Conservation (phyloP, 208 protist genomes). For the Leishmania turanica region DNA sequence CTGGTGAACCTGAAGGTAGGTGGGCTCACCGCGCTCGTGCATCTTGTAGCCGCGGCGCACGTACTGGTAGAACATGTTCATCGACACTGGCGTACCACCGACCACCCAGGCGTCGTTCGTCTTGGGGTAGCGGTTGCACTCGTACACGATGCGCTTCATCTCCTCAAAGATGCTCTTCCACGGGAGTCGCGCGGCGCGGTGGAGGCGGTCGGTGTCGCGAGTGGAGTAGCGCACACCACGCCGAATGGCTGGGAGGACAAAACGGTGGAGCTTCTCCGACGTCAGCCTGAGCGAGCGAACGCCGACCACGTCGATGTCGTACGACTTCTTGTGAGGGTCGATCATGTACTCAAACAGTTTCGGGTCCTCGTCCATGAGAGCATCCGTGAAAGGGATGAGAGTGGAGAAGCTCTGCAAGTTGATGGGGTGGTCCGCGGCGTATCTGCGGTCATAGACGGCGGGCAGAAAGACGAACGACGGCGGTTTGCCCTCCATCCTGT, state of each 20-base stretch:
- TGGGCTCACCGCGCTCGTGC: slow-evolving; percentile 42
- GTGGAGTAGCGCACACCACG: slow-evolving; percentile 75
- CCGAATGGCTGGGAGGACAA: slow-evolving; percentile 73
- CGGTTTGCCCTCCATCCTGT: slow-evolving; percentile 59
- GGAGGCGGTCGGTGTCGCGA: slow-evolving; percentile 62
- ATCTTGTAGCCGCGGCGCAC: slow-evolving; percentile 63
- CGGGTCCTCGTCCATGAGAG: slow-evolving; percentile 86
- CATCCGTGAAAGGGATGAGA: slow-evolving; percentile 79
- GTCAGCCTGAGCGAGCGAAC: slow-evolving; percentile 65
- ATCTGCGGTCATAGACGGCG: slow-evolving; percentile 49
- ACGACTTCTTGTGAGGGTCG: slow-evolving; percentile 72
- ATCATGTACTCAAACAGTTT: slow-evolving; percentile 82
- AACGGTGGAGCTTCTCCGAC: slow-evolving; percentile 51
- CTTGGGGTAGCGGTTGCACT: slow-evolving; percentile 82
- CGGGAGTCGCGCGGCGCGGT: slow-evolving; percentile 60
- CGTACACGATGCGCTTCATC: slow-evolving; percentile 65
- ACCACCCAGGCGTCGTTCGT: slow-evolving; percentile 85
- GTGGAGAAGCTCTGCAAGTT: slow-evolving; percentile 78
- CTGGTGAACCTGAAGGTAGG: slow-evolving; percentile 68
- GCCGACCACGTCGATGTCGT: slow-evolving; percentile 74
- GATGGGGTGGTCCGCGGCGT: slow-evolving; percentile 56
- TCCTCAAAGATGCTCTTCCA: slow-evolving; percentile 76
- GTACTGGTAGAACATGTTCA: slow-evolving; percentile 77
- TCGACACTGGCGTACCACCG: slow-evolving; percentile 65
- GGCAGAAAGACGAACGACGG: slow-evolving; percentile 74